phyloP scores from a whole-genome alignment of 2,329 filamentous ascomycete genomes.

The Colletotrichum orbiculare region DNA sequence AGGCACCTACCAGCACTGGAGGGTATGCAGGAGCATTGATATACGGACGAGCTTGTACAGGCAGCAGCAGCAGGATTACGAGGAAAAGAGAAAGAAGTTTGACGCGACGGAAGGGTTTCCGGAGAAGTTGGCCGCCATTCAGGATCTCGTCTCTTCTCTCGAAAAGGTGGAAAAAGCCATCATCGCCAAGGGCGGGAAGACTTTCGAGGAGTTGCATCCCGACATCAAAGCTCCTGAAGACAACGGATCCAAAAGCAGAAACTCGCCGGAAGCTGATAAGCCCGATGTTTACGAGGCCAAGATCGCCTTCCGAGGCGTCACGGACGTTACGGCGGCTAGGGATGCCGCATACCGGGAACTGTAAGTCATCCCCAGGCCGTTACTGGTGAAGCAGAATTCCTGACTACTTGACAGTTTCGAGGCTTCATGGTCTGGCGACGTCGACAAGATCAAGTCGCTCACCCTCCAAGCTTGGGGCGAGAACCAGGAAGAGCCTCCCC shows the following conservation, averaged over 20 bases:
- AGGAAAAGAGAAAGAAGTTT: constrained; percentile 41
- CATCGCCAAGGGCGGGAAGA: constrained; percentile 70
- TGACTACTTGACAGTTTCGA: constrained; percentile 66
- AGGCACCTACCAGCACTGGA: constrained; percentile 71
- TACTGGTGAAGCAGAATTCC: constrained; percentile 7
- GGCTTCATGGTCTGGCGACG: constrained; percentile 77
- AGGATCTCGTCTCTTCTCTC: constrained; percentile 61
- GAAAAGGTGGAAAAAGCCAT: constrained; percentile 66
- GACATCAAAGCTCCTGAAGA: constrained; percentile 49
- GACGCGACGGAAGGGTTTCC: constrained; percentile 42
- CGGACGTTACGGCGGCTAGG: constrained; percentile 65
- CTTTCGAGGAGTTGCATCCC: constrained; percentile 73
- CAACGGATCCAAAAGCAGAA: constrained; percentile 2
- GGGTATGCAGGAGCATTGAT: constrained; percentile 54
- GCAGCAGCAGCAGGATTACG: constrained; percentile 43
- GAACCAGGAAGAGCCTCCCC: constrained; percentile 64
- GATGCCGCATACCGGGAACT: constrained; percentile 71
- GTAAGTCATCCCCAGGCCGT: constrained; percentile 53
- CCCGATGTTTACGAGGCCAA: constrained; percentile 56
- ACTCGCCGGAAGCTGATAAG: constrained; percentile 37
- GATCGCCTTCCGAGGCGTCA: constrained; percentile 64
- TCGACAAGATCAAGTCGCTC: constrained; percentile 72
- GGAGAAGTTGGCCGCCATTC: constrained; percentile 68
- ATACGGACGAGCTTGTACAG: constrained; percentile 48
- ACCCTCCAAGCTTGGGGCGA: constrained; percentile 70